Evolutionary conservation across 331 rosid genomes (phyloP).

Genomic region (Ulmus americana): DNA sequence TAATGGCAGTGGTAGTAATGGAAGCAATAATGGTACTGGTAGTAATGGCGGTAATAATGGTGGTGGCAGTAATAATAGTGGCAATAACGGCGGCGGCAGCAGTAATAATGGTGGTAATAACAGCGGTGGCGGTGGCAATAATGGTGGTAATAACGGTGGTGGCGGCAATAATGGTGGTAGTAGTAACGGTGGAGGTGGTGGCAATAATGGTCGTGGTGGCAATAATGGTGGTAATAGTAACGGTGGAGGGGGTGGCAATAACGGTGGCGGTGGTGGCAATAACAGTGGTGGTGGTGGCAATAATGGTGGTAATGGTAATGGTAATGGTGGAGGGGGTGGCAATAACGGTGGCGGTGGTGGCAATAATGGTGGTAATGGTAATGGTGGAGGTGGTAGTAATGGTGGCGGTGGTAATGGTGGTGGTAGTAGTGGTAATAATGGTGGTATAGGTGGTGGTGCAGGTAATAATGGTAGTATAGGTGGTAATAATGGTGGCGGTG

Average conservation of each 20-base stretch:
- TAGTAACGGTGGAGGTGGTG: background rate
- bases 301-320: too few species aligned
- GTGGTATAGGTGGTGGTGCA: background rate
- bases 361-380: too few species aligned
- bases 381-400: too few species aligned
- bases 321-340: too few species aligned
- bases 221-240: background rate
- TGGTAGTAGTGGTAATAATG: background rate
- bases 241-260: background rate
- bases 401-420: too few species aligned
- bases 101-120: accelerated
- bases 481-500: background rate
- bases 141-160: background rate
- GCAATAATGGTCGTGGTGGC: background rate
- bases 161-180: background rate
- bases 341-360: too few species aligned
- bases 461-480: background rate
- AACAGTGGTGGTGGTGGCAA: too few species aligned
- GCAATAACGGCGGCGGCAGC: too few species aligned
- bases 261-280: background rate
- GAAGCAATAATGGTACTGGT: background rate
- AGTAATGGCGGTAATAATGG: background rate
- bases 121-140: too few species aligned
- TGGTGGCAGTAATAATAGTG: background rate
- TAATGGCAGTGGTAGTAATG: background rate